Evolutionary conservation across 768 basidiomycete genomes (phyloP).

Genomic region (Daedaleopsis sinensis): DNA sequence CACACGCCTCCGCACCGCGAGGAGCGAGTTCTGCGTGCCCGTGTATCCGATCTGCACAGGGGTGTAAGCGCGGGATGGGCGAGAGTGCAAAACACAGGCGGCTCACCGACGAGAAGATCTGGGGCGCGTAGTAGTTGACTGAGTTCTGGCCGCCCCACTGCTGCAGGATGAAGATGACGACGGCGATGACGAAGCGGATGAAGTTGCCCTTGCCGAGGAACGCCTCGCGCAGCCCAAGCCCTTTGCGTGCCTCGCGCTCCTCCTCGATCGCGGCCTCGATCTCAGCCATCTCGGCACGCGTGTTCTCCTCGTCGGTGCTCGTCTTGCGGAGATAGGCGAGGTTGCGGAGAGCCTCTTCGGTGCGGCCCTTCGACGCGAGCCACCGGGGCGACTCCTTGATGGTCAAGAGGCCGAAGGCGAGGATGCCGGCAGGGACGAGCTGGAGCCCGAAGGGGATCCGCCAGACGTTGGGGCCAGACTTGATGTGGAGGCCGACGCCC

Average conservation of each 20-base stretch:
- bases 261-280: constrained; percentile 81
- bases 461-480: constrained; percentile 56
- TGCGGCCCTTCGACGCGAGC: constrained; percentile 65
- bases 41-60: constrained; percentile 62
- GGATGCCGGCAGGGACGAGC: constrained; percentile 73
- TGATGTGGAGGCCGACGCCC: constrained; percentile 60
- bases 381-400: constrained; percentile 80
- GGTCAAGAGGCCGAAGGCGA: constrained; percentile 68
- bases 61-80: background rate
- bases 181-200: constrained; percentile 83
- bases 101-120: constrained; percentile 67
- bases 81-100: background rate
- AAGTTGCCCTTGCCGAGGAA: constrained; percentile 84
- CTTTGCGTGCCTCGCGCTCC: constrained; percentile 64
- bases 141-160: constrained; percentile 88
- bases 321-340: constrained; percentile 66
- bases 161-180: constrained; percentile 77
- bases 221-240: constrained; percentile 64
- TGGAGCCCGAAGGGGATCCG: constrained; percentile 76
- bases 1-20: no score
- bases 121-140: constrained; percentile 74
- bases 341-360: constrained; percentile 55
- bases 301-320: constrained; percentile 40
- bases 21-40: constrained; percentile 58
- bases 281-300: constrained; percentile 71